These are phyloP conservation scores for Mycena latifolia DNA, from an alignment of 768 basidiomycete genomes.

Conservation along the genomic window DNA sequence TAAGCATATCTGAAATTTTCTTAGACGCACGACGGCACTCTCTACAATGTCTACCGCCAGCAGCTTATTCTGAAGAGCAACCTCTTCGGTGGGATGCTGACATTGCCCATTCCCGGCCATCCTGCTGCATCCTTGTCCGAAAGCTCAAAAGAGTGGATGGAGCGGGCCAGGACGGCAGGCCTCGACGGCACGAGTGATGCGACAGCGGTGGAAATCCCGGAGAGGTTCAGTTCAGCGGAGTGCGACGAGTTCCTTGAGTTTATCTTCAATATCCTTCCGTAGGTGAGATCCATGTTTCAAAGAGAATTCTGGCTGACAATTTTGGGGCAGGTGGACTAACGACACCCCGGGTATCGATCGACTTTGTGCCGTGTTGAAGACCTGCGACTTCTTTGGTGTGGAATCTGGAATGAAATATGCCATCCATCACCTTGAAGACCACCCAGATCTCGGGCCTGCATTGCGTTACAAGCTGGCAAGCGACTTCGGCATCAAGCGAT, in stretches of 20 bases:
- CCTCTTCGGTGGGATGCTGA: constrained; percentile 4
- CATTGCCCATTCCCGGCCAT: not conserved
- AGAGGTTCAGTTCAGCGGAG: not conserved
- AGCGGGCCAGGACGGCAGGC: not conserved
- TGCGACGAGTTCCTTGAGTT: constrained; percentile 6
- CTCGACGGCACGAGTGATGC: no score
- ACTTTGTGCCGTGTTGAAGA: constrained; percentile 2
- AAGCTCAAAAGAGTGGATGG: not conserved
- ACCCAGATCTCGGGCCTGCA: not conserved
- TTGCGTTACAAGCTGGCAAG: not conserved
- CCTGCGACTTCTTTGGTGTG: constrained; percentile 11
- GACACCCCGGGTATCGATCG: not conserved
- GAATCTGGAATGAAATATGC: constrained; percentile 11
- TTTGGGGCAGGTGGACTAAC: not conserved
- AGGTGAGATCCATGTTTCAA: not conserved
- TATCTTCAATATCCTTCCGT: constrained; percentile 12
- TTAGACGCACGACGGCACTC: not conserved
- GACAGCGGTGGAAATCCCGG: not conserved
- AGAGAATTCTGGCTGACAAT: not conserved
- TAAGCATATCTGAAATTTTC: no score
- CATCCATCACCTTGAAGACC: constrained; percentile 9
- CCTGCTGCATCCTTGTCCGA: no score
- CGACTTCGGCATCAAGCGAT: not conserved
- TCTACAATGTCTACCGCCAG: constrained; percentile 16
- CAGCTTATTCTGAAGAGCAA: not conserved